Evolutionary conservation across 78 protist genomes (phyloP).

Genomic region (Cavenderia fasciculata): DNA sequence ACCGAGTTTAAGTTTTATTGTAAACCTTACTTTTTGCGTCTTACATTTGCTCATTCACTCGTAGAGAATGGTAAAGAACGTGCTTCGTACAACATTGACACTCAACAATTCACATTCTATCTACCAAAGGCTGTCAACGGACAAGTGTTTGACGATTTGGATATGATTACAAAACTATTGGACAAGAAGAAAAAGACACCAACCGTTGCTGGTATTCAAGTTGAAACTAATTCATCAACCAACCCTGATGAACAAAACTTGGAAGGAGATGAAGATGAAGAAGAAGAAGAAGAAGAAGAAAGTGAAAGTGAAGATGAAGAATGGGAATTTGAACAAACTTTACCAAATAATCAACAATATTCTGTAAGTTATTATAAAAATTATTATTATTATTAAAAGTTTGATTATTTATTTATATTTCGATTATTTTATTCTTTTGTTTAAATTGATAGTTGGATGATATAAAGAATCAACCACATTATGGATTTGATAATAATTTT

Average conservation of each 20-base stretch:
- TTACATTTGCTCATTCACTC: slow-evolving; percentile 44
- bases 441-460: slow-evolving; percentile 46
- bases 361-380: too few relatives aligned
- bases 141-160: slow-evolving; percentile 51
- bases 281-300: slow-evolving; percentile 31
- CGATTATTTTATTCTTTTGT: not conserved
- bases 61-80: slow-evolving; percentile 70
- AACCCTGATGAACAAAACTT: not conserved
- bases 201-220: not conserved
- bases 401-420: not conserved
- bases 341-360: not conserved
- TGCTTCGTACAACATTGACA: slow-evolving; percentile 50
- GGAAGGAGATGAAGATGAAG: slow-evolving; percentile 10
- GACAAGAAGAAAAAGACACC: slow-evolving; percentile 24
- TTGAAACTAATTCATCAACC: not conserved
- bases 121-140: slow-evolving; percentile 49
- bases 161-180: slow-evolving; percentile 54
- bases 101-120: slow-evolving; percentile 40
- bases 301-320: slow-evolving; percentile 31
- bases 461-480: slow-evolving; percentile 34
- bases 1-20: slow-evolving; percentile 64
- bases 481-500: slow-evolving; percentile 59
- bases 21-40: slow-evolving; percentile 64
- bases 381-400: not conserved
- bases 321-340: slow-evolving; percentile 80